Evolutionary conservation across 352 stramenopile species (phyloP).

Genomic region (Globisporangium irregulare): DNA sequence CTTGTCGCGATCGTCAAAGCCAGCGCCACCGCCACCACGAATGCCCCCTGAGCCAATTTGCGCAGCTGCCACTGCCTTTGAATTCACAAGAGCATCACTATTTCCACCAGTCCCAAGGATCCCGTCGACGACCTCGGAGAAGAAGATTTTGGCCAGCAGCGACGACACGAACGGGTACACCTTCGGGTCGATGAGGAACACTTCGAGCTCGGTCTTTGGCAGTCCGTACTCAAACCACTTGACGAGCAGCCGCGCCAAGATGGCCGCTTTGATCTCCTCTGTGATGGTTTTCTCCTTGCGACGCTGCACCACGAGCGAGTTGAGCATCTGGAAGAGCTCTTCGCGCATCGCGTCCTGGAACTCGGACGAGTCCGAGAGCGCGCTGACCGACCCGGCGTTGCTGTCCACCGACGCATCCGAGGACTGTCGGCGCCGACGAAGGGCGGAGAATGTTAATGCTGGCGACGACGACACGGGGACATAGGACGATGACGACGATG

Average conservation of each 20-base stretch:
- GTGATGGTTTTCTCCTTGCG: slow-evolving; percentile 29
- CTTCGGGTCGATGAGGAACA: slow-evolving; percentile 51
- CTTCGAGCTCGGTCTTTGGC: slow-evolving; percentile 51
- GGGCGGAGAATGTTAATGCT: slow-evolving; percentile 4
- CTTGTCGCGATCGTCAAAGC: slow-evolving; percentile 73
- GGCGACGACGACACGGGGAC: slow-evolving; percentile 1
- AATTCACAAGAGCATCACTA: neutral
- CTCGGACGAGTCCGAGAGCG: slow-evolving; percentile 35
- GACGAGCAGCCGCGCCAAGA: slow-evolving; percentile 73
- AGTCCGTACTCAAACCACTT: slow-evolving; percentile 85
- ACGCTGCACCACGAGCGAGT: slow-evolving; percentile 56
- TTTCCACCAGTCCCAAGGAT: slow-evolving; percentile 27
- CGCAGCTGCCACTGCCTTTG: slow-evolving; percentile 3
- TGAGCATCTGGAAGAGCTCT: slow-evolving; percentile 60
- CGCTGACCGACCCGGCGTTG: slow-evolving; percentile 17
- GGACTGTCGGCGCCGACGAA: slow-evolving; percentile 21
- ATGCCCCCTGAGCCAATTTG: neutral
- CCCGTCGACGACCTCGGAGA: slow-evolving; percentile 58
- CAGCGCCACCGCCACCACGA: neutral
- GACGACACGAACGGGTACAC: slow-evolving; percentile 61
- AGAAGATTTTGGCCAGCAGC: slow-evolving; percentile 74
- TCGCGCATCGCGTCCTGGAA: slow-evolving; percentile 56
- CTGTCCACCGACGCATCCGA: slow-evolving; percentile 31
- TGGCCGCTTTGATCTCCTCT: slow-evolving; percentile 49
- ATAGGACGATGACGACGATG: slow-evolving; percentile 8